phyloP scores from a whole-genome alignment of 768 basidiomycete genomes.

The Cystoderma amianthinum region DNA sequence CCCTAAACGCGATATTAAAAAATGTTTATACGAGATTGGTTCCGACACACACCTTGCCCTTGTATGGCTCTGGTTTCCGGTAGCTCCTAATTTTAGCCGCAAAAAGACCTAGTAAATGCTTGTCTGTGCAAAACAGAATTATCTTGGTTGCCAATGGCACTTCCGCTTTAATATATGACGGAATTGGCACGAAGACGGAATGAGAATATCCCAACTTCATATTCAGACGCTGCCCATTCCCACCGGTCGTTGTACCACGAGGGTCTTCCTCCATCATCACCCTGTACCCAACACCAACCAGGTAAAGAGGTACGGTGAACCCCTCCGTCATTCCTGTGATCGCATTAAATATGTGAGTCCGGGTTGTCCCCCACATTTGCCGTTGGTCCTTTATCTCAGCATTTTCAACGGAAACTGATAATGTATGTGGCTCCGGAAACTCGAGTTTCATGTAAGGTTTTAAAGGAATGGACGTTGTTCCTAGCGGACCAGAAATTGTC shows the following conservation, averaged over 20 bases:
- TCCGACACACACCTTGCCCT: constrained; percentile 84
- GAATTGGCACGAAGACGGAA: constrained; percentile 77
- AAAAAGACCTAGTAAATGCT: constrained; percentile 82
- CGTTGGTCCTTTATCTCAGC: constrained; percentile 70
- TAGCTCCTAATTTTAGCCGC: constrained; percentile 79
- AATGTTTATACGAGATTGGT: neutral
- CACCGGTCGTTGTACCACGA: constrained; percentile 46
- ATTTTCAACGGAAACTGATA: constrained; percentile 56
- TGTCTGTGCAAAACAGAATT: constrained; percentile 75
- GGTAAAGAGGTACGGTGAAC: constrained; percentile 73
- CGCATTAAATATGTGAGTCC: constrained; percentile 86
- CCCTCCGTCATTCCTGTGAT: constrained; percentile 87
- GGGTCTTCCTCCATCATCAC: constrained; percentile 82
- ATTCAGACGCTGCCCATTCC: constrained; percentile 64
- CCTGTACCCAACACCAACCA: constrained; percentile 95
- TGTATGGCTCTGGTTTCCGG: constrained; percentile 93
- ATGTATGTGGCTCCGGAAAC: constrained; percentile 26
- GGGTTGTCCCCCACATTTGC: constrained; percentile 92
- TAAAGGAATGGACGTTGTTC: constrained; percentile 38
- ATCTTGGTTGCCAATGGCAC: constrained; percentile 84
- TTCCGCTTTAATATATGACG: constrained; percentile 71
- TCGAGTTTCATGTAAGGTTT: constrained; percentile 39
- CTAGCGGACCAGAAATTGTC: constrained; percentile 38
- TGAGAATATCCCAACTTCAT: constrained; percentile 95
- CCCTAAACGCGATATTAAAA: constrained; percentile 42